Evolutionary conservation across 176 grass and related monocot genomes (phyloP).

Genomic region (Ampelocalamus luodianensis): DNA sequence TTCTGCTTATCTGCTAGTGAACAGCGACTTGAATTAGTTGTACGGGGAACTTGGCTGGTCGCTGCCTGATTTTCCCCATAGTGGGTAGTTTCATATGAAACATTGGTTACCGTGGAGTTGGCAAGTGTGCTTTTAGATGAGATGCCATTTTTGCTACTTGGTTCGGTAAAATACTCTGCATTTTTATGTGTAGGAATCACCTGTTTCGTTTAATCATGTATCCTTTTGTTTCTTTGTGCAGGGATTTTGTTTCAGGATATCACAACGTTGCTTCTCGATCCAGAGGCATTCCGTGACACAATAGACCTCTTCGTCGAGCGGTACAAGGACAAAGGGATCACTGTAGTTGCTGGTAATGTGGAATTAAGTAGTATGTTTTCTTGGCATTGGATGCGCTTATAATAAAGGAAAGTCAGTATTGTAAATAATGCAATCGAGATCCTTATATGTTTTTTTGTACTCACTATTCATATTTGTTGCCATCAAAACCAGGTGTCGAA

Average conservation of each 20-base stretch:
- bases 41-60: not conserved
- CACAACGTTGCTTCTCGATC: slow-evolving; percentile 88
- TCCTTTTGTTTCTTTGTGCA: not conserved
- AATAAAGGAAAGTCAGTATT: not conserved
- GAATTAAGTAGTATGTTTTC: not conserved
- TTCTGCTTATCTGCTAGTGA: not conserved
- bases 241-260: slow-evolving; percentile 97
- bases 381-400: not conserved
- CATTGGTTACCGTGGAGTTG: not conserved
- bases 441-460: not conserved
- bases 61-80: not conserved
- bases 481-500: slow-evolving; percentile 75
- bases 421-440: not conserved
- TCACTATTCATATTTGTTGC: slow-evolving; percentile 1
- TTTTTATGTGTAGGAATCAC: not conserved
- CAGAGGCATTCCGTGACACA: slow-evolving; percentile 73
- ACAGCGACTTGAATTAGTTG: not conserved
- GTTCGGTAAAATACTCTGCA: not conserved
- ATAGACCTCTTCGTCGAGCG: slow-evolving; percentile 93
- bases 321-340: slow-evolving; percentile 78
- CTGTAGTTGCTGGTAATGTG: slow-evolving; percentile 76
- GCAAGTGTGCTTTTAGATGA: not conserved
- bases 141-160: not conserved
- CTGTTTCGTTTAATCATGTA: not conserved
- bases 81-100: not conserved